These are phyloP conservation scores for Xanthoconium separans DNA, from an alignment of 1,284 basidiomycete species.

Conservation along the genomic window DNA sequence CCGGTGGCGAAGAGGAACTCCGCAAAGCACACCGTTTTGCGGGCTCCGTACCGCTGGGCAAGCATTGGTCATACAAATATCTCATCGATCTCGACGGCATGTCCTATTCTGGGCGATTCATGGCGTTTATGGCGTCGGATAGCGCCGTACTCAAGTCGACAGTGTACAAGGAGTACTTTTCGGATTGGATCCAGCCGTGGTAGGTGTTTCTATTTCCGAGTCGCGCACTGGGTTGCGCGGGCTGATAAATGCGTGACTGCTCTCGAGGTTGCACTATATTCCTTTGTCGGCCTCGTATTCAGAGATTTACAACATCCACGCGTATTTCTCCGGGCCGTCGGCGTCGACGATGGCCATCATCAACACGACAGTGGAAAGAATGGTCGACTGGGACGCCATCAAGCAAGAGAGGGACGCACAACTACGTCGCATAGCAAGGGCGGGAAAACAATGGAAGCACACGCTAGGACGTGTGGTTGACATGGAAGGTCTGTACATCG, in stretches of 20 bases:
- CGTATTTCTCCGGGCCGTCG: conserved; percentile 86
- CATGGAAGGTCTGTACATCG: conserved; percentile 71
- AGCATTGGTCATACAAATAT: conserved; percentile 92
- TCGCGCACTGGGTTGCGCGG: not conserved
- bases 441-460: conserved; percentile 88
- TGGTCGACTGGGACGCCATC: conserved; percentile 33
- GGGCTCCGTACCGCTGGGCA: conserved; percentile 76
- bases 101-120: conserved; percentile 87
- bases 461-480: conserved; percentile 78
- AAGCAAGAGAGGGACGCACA: conserved; percentile 68
- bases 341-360: conserved; percentile 56
- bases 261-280: conserved; percentile 87
- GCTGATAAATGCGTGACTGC: not conserved
- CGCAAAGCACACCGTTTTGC: conserved; percentile 71
- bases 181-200: conserved; percentile 83
- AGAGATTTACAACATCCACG: conserved; percentile 89
- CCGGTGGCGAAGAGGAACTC: conserved; percentile 76
- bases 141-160: conserved; percentile 88
- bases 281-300: conserved; percentile 83
- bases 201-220: conserved; percentile 35
- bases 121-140: conserved; percentile 84
- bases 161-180: conserved; percentile 88
- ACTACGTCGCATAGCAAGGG: conserved; percentile 77
- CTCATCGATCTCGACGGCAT: conserved; percentile 90
- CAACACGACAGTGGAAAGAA: conserved; percentile 35